phyloP scores from a whole-genome alignment of 805 yeast species.

The Ogataea trehalophila region DNA sequence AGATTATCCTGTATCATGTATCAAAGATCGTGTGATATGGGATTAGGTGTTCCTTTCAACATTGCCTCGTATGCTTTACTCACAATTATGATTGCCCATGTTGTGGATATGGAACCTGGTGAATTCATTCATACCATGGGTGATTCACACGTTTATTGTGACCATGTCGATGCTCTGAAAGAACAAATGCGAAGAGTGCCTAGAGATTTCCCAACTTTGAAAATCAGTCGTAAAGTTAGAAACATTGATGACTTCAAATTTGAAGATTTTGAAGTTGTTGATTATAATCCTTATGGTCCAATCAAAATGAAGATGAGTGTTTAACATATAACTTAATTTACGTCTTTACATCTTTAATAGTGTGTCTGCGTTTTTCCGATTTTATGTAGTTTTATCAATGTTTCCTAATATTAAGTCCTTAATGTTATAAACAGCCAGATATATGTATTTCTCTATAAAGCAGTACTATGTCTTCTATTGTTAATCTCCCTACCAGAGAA shows the following conservation, averaged over 20 bases:
- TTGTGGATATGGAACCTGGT: slow-evolving; percentile 93
- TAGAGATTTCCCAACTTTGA: slow-evolving; percentile 71
- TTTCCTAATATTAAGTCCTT: no score
- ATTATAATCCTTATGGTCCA: slow-evolving; percentile 74
- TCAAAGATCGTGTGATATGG: slow-evolving; percentile 99
- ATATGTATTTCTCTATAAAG: background rate
- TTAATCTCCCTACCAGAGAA: slow-evolving; percentile 4
- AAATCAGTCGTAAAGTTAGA: slow-evolving; percentile 59
- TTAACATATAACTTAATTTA: slow-evolving; percentile 28
- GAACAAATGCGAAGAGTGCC: slow-evolving; percentile 78
- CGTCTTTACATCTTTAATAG: background rate
- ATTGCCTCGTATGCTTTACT: slow-evolving; percentile 94
- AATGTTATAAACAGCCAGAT: no score
- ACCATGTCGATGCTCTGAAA: slow-evolving; percentile 87
- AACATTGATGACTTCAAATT: slow-evolving; percentile 81
- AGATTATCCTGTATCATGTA: slow-evolving; percentile 82
- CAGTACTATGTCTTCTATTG: slow-evolving; percentile 13
- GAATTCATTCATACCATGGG: slow-evolving; percentile 95
- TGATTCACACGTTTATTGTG: slow-evolving; percentile 91
- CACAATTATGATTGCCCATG: slow-evolving; percentile 91
- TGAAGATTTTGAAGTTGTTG: slow-evolving; percentile 81
- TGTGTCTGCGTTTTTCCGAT: background rate
- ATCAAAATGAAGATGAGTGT: slow-evolving; percentile 98
- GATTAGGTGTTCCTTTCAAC: slow-evolving; percentile 98
- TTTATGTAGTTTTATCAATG: no score